Base-by-base conservation (phyloP, 805 yeast species). In the Ogataea chonburiensis region DNA sequence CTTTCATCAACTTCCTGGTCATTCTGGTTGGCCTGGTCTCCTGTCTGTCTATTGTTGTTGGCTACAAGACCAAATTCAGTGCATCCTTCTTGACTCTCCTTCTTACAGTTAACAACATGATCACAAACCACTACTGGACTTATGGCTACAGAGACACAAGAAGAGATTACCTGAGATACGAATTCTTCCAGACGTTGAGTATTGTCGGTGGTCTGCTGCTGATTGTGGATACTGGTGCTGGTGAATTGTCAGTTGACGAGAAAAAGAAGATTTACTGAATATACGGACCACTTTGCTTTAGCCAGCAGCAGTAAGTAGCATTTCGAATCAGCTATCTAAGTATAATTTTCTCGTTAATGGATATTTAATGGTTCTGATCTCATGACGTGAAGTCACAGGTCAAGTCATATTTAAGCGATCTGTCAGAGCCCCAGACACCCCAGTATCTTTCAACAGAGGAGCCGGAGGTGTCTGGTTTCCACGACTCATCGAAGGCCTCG, bases 181-280 rank as follows among this genome's bases (percentile, higher is more conserved):
- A 89, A 64, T 86, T 85, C 62, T 91, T 84, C 74, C 98, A 93
- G 68, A 87, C 95, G 24, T 71, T 91, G 58, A 83, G 95, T 40
- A 91, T 91, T 58, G 89, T 91, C 33, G 98, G 98, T 40, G 98
- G 98, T 1, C 75, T 91, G 45, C 66, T 91, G 44, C 68, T 93
- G 49, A 86, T 93, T 43, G 96, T 86, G 42, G 87, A 85, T 65
- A 86, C 96, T 3, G 98, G 98, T 45, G 98, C 98, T 19, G 98
- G 98, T 33, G 89, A 85, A 52, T 71, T 91, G 47, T 85, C 95
- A 17, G 67, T 91, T 40, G 98, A 91, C 57, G 97, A 88, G 62
- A 91, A 93, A 81, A 89, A 91, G 71, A 91, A 91, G 71, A 80
- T 86, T 42, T 86, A 84, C 60, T 87, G 66, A 60, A 13, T 13